Evolutionary conservation across 257 asterid species (phyloP).

Genomic region (Lantana camara): DNA sequence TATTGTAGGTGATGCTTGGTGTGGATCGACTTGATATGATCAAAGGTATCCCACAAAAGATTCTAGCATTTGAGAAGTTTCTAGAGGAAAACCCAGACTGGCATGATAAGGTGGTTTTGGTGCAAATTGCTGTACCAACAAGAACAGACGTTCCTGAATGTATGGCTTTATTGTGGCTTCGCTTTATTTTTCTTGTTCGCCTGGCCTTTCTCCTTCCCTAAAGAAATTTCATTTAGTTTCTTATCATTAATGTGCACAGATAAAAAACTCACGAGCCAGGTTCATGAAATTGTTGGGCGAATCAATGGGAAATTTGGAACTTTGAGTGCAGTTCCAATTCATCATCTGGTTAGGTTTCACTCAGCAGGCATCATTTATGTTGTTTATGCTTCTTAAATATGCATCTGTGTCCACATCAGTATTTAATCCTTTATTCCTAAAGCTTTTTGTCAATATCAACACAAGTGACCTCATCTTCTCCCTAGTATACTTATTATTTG

Average conservation of each 20-base stretch:
- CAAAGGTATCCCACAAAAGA: constrained; percentile 84
- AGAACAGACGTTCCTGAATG: constrained; percentile 86
- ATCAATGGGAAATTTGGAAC: constrained; percentile 85
- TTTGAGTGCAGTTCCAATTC: constrained; percentile 71
- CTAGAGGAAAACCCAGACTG: constrained; percentile 69
- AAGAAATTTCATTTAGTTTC: constrained; percentile 22
- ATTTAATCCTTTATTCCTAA: constrained; percentile 13
- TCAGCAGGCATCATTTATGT: background rate
- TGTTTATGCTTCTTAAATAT: constrained; percentile 18
- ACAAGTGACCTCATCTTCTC: constrained; percentile 6
- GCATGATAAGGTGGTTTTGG: constrained; percentile 85
- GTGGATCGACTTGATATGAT: constrained; percentile 91
- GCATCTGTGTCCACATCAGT: constrained; percentile 1
- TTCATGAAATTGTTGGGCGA: constrained; percentile 86
- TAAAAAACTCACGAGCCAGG: constrained; percentile 81
- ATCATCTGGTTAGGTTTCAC: constrained; percentile 65
- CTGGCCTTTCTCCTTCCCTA: background rate
- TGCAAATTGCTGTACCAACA: constrained; percentile 88
- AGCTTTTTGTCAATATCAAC: background rate
- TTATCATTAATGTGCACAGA: constrained; percentile 41
- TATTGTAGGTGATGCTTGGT: constrained; percentile 74
- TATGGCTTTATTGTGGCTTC: constrained; percentile 37
- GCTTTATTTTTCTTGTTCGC: background rate
- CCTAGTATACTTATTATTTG: background rate
- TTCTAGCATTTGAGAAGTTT: constrained; percentile 82